Percentiles rank a stretch among this genome's conserved stretches.
Evolutionary conservation across 2,329 filamentous ascomycete species (phyloP).

Genomic region (Epichloe sp.): DNA sequence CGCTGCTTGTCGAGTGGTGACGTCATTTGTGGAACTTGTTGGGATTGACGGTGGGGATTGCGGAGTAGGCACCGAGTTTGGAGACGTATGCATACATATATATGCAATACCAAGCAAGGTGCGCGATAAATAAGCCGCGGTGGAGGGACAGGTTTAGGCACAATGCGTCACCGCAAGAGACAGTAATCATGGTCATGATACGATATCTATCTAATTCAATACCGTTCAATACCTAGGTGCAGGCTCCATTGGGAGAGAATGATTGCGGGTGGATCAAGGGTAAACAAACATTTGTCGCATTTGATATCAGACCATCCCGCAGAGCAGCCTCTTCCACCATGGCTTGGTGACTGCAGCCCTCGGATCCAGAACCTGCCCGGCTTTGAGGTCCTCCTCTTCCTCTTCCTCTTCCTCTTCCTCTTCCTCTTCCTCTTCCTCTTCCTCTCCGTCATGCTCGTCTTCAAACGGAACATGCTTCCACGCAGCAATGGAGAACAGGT

Average conservation of each 20-base stretch:
- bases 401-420: too few species aligned
- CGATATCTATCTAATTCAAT: background rate
- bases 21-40: background rate
- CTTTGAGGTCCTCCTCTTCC: conserved; percentile 8
- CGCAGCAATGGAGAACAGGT: conserved; percentile 18
- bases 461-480: conserved; percentile 8
- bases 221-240: background rate
- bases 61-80: too few species aligned
- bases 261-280: too few species aligned
- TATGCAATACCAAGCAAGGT: too few species aligned
- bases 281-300: background rate
- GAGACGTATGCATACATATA: too few species aligned
- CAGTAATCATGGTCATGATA: too few species aligned
- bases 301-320: conserved; percentile 12
- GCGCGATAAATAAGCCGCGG: background rate
- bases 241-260: background rate
- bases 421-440: conserved; percentile 8
- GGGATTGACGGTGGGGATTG: too few species aligned
- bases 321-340: conserved; percentile 17
- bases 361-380: background rate
- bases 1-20: background rate
- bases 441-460: conserved; percentile 2
- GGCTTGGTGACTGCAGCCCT: conserved; percentile 3
- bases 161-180: too few species aligned
- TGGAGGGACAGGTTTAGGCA: too few species aligned